Conservation (phyloP, 345 rosid genomes). For the Linum lewisii region DNA sequence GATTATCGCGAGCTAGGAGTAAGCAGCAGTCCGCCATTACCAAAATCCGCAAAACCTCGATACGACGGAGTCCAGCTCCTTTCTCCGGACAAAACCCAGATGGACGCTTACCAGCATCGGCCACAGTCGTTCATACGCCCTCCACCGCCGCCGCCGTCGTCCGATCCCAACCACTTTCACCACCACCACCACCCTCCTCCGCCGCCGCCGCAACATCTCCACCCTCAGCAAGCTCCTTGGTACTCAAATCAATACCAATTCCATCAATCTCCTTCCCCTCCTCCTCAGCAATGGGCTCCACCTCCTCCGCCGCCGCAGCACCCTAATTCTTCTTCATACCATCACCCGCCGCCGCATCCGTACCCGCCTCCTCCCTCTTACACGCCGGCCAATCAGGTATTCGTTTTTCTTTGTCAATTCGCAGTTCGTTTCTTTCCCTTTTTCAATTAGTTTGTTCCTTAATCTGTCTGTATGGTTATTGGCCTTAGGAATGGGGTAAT, state of each 20-base stretch:
- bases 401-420: not conserved
- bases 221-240: slow-evolving; percentile 38
- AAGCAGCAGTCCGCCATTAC: too few relatives aligned
- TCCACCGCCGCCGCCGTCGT: slow-evolving; percentile 25
- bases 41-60: not conserved
- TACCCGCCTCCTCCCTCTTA: slow-evolving; percentile 37
- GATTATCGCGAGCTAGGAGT: too few relatives aligned
- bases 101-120: slow-evolving; percentile 55
- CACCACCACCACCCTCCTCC: slow-evolving; percentile 12
- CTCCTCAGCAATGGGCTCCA: slow-evolving; percentile 16
- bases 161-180: slow-evolving; percentile 34
- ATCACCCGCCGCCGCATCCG: slow-evolving; percentile 19
- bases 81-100: slow-evolving; percentile 4
- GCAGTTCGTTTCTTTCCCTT: not conserved
- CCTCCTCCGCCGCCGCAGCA: slow-evolving; percentile 21
- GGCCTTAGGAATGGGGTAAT: slow-evolving; percentile 66
- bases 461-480: not conserved
- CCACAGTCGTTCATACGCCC: slow-evolving; percentile 19
- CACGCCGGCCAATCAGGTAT: slow-evolving; percentile 34
- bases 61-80: not conserved
- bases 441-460: not conserved
- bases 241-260: slow-evolving; percentile 46
- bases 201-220: slow-evolving; percentile 17
- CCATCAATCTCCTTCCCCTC: slow-evolving; percentile 28
- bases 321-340: slow-evolving; percentile 20